These are phyloP conservation scores for Omphalea diandra DNA, from an alignment of 441 rosid species.

Conservation along the genomic window DNA sequence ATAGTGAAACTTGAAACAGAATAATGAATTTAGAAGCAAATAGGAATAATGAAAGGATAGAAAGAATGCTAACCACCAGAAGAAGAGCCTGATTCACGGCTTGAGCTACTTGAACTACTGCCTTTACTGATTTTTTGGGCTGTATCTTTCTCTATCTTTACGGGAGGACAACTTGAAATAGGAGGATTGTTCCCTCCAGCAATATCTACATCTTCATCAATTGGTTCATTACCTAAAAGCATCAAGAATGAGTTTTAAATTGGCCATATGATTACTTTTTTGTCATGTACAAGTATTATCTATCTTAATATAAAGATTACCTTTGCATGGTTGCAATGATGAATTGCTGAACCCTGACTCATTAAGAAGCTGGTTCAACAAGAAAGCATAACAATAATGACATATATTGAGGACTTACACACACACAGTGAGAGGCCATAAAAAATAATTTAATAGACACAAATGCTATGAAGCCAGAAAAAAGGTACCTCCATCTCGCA, in stretches of 20 bases:
- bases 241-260: constrained; percentile 12
- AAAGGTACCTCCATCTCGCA: constrained; percentile 91
- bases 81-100: constrained; percentile 78
- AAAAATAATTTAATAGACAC: too few relatives aligned
- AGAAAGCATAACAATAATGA: constrained; percentile 24
- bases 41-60: constrained; percentile 22
- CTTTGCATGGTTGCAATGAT: constrained; percentile 56
- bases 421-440: too few relatives aligned
- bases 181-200: constrained; percentile 75
- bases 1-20: too few relatives aligned
- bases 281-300: constrained; percentile 1
- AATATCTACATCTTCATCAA: constrained; percentile 75
- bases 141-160: constrained; percentile 59
- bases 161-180: constrained; percentile 48
- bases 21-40: background rate
- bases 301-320: constrained; percentile 36
- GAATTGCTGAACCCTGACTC: constrained; percentile 72
- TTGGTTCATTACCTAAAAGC: constrained; percentile 52
- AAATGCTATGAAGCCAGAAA: too few relatives aligned
- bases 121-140: constrained; percentile 50
- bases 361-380: constrained; percentile 53
- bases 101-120: constrained; percentile 67
- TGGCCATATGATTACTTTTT: background rate
- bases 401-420: background rate
- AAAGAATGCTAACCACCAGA: constrained; percentile 62